Conservation (phyloP, 2,329 filamentous ascomycete genomes). For the Herpotrichia juniperi region DNA sequence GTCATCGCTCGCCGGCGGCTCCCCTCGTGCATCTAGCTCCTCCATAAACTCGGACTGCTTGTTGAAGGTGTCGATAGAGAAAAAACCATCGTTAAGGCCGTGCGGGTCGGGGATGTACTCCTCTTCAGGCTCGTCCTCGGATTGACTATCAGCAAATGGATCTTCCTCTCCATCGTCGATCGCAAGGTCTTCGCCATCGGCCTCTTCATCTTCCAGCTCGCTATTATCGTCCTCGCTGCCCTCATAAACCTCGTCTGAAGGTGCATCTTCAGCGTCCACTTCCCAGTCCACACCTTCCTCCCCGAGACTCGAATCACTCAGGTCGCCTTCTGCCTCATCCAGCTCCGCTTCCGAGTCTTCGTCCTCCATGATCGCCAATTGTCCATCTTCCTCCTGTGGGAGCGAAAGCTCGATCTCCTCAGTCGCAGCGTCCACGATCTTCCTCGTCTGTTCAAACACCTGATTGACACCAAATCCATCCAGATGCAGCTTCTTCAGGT, state of each 20-base stretch:
- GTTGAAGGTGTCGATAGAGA: conserved; percentile 98
- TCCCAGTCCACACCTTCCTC: conserved; percentile 44
- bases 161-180: conserved; percentile 40
- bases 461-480: conserved; percentile 88
- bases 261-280: conserved; percentile 38
- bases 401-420: conserved; percentile 59
- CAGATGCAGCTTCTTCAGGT: conserved; percentile 81
- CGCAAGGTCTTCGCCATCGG: conserved; percentile 16
- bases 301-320: conserved; percentile 28
- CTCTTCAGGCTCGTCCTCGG: conserved; percentile 50
- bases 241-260: conserved; percentile 36
- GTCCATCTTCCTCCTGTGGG: conserved; percentile 35
- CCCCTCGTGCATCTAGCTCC: conserved; percentile 78
- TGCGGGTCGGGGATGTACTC: conserved; percentile 75
- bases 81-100: conserved; percentile 95
- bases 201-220: no score
- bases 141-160: conserved; percentile 48
- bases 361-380: conserved; percentile 20
- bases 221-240: conserved; percentile 33
- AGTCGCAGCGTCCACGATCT: conserved; percentile 73
- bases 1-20: conserved; percentile 74
- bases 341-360: conserved; percentile 43
- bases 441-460: conserved; percentile 91
- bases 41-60: conserved; percentile 89
- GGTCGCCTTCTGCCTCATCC: conserved; percentile 34